Conservation (phyloP, 768 basidiomycete genomes). For the Rhodotorula toruloides region DNA sequence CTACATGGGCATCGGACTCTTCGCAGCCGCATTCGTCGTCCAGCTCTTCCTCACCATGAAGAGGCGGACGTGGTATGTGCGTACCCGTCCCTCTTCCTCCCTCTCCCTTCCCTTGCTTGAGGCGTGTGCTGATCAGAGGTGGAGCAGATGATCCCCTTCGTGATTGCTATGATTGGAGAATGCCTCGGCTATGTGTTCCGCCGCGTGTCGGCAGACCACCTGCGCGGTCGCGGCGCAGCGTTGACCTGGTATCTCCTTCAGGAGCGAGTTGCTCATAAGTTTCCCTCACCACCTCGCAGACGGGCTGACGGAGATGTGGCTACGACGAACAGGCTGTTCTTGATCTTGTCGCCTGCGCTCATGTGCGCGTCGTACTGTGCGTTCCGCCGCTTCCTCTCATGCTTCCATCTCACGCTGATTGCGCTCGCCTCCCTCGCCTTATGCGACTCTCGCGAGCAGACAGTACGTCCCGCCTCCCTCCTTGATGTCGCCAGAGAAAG, state of each 20-base stretch:
- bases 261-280: neutral
- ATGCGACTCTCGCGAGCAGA: neutral
- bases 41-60: constrained; percentile 4
- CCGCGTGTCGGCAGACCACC: constrained; percentile 23
- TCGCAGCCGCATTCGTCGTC: constrained; percentile 7
- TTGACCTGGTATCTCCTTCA: constrained; percentile 21
- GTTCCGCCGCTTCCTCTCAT: neutral
- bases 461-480: neutral
- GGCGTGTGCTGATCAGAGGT: no score
- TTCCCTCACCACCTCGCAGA: no score
- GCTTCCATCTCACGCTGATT: neutral
- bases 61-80: constrained; percentile 14
- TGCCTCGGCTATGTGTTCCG: constrained; percentile 25
- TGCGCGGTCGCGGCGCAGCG: constrained; percentile 5
- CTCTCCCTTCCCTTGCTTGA: neutral
- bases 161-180: constrained; percentile 26
- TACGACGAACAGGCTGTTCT: constrained; percentile 20
- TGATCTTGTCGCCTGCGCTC: constrained; percentile 29
- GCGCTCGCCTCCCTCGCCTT: neutral
- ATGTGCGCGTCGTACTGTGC: constrained; percentile 29
- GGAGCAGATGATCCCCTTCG: constrained; percentile 31
- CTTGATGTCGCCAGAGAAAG: no score
- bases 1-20: constrained; percentile 15
- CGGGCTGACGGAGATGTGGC: neutral
- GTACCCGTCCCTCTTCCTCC: neutral